Percentiles rank a stretch among this genome's conserved stretches.
Conservation (phyloP, 768 basidiomycete genomes). For the Rhodotorula graminis region DNA sequence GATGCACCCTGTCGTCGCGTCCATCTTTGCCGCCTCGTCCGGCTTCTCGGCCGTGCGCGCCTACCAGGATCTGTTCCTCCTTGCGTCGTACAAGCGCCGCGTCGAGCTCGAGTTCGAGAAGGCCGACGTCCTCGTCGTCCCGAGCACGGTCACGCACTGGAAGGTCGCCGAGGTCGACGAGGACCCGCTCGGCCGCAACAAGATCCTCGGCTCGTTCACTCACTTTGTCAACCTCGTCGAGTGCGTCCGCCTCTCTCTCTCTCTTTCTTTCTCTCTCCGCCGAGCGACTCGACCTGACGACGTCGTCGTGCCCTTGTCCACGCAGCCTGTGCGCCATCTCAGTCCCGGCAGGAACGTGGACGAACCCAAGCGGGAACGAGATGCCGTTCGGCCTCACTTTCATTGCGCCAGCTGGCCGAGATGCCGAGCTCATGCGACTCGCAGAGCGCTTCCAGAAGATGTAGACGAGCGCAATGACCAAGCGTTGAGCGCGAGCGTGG, state of each 20-base stretch:
- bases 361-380: neutral
- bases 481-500: too few species aligned
- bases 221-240: slow-evolving; percentile 23
- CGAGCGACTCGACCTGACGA: too few species aligned
- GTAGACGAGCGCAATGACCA: neutral
- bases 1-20: slow-evolving; percentile 9
- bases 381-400: slow-evolving; percentile 16
- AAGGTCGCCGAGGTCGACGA: slow-evolving; percentile 4
- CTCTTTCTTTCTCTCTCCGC: too few species aligned
- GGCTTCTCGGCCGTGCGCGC: slow-evolving; percentile 2
- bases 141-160: slow-evolving; percentile 4
- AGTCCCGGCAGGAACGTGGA: neutral
- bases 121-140: slow-evolving; percentile 19
- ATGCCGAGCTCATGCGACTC: slow-evolving; percentile 5
- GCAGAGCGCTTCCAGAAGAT: slow-evolving; percentile 1
- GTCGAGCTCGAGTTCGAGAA: slow-evolving; percentile 3
- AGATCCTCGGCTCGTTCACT: slow-evolving; percentile 4
- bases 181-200: slow-evolving; percentile 18
- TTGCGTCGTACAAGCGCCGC: neutral
- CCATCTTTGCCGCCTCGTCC: slow-evolving; percentile 5
- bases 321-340: slow-evolving; percentile 1
- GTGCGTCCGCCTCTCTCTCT: neutral
- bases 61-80: slow-evolving; percentile 8
- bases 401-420: slow-evolving; percentile 3
- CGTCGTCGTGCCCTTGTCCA: too few species aligned